Percentiles rank a stretch among this genome's conserved stretches.
These are phyloP conservation scores for Beta macrorhiza DNA, from an alignment of 179 eudicot species.

Conservation along the genomic window DNA sequence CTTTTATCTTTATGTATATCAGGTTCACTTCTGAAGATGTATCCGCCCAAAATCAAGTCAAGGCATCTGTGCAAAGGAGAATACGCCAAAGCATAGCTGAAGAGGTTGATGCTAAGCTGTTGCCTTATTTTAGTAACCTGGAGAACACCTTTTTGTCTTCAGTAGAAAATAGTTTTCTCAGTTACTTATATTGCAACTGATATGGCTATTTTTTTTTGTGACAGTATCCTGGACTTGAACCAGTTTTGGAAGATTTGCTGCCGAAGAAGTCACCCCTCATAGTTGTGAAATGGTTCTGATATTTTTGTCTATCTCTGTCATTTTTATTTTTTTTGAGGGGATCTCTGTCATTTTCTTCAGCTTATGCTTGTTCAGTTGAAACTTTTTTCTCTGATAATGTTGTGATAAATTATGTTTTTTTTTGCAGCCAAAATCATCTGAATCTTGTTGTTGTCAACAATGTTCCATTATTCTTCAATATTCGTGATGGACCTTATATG, in stretches of 20 bases:
- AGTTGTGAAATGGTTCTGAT: constrained; percentile 85
- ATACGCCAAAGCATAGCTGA: constrained; percentile 94
- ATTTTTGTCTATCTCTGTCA: not conserved
- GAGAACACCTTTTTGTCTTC: not conserved
- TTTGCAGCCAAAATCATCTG: constrained; percentile 85
- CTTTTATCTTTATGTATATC: constrained; percentile 18
- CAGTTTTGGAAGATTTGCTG: constrained; percentile 87
- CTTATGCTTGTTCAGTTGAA: not conserved
- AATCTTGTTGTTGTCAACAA: constrained; percentile 91
- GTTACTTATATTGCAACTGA: not conserved
- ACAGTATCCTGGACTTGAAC: constrained; percentile 98
- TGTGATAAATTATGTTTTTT: constrained; percentile 14
- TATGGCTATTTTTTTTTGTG: constrained; percentile 12
- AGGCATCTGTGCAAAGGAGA: constrained; percentile 92
- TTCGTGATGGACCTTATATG: constrained; percentile 99
- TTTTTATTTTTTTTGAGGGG: no score
- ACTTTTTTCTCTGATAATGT: not conserved
- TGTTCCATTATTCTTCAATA: constrained; percentile 86
- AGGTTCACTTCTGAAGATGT: constrained; percentile 92
- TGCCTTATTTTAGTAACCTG: not conserved
- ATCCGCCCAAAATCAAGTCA: constrained; percentile 97
- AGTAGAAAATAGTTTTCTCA: not conserved
- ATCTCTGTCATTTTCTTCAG: not conserved
- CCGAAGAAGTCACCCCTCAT: constrained; percentile 93
- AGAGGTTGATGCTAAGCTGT: constrained; percentile 49